Base-by-base conservation (phyloP, 2,329 filamentous ascomycete species). In the Cladosporium cucumerinum region DNA sequence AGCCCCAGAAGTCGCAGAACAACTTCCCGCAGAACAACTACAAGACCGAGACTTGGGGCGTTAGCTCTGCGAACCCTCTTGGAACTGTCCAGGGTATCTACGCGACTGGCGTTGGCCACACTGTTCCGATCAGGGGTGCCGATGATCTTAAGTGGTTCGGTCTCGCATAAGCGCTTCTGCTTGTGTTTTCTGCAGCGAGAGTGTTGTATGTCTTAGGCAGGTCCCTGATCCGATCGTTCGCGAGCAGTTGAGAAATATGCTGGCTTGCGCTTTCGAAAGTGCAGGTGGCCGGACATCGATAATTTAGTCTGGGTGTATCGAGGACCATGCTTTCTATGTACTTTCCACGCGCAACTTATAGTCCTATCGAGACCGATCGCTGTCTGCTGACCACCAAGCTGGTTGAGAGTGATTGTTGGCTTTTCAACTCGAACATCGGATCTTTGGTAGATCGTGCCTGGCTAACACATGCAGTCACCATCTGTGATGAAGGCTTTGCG, bases 61-160 rank as follows among this genome's bases (percentile, higher is more conserved):
- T 66, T 16, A 49, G 25, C 26, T 36, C 61, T 4, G 57, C 48
- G 16, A 70, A 70, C 60, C 68, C 68, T 39, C 54, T 69, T 7
- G 68, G 68, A 25, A 66, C 57, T 5, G 70, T 76, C 0, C 67
- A 78, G 65, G 77, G 77, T 21, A 75, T 78, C 21, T 77, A 74
- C 63, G 76, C 74, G 2, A 36, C 69, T 25, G 69, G 68, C 21
- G 75, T 78, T 3, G 76, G 76, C 3, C 76, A 78, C 59, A 74
- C 66, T 57, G 76, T 78, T 1, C 69, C 69, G 0, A 75, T 77
- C 34, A 64, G 74, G 36, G 52, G 65, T 25, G 61, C 61, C 18
- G 61, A 67, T 34, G 68, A 69, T 28, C 64, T 70, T 66, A 62
- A 66, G 59, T 69, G 68, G 68, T 68, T 69, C 43, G 60, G 60